Conservation (phyloP, 2,329 filamentous ascomycete species). For the Grosmannia penicillata region DNA sequence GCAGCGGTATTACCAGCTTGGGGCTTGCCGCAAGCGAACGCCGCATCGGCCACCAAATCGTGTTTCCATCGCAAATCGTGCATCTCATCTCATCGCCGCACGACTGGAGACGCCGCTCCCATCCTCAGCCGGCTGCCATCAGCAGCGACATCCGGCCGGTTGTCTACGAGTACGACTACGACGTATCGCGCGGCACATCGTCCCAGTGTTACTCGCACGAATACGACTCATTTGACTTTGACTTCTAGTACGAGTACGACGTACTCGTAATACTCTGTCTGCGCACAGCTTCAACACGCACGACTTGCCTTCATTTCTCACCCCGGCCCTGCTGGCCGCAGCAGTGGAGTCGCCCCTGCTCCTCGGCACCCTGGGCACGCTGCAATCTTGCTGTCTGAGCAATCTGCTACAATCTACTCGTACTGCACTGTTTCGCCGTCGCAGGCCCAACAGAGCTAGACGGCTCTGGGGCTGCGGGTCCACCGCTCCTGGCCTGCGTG, state of each 20-base stretch:
- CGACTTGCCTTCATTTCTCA: conserved; percentile 10
- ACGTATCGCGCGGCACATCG: no score
- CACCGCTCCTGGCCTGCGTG: background rate
- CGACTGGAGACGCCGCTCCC: no score
- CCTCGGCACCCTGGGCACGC: conserved; percentile 5
- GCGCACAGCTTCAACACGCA: background rate
- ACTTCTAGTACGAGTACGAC: background rate
- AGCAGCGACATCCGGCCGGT: no score
- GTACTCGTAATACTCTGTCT: no score
- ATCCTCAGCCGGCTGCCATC: no score
- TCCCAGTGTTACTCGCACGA: background rate
- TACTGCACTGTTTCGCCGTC: background rate
- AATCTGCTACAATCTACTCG: background rate
- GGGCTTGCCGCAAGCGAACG: no score
- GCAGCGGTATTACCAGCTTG: no score
- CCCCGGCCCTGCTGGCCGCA: conserved; percentile 1
- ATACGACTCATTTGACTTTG: no score
- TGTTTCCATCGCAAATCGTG: no score
- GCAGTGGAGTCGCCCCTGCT: conserved; percentile 5
- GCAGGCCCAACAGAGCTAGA: conserved; percentile 10
- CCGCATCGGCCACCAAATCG: no score
- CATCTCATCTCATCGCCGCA: no score
- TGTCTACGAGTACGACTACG: background rate
- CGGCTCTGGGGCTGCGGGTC: conserved; percentile 8
- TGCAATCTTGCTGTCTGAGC: conserved; percentile 6